Base-by-base conservation (phyloP, 2,329 filamentous ascomycete species). In the Whalleya microplaca region DNA sequence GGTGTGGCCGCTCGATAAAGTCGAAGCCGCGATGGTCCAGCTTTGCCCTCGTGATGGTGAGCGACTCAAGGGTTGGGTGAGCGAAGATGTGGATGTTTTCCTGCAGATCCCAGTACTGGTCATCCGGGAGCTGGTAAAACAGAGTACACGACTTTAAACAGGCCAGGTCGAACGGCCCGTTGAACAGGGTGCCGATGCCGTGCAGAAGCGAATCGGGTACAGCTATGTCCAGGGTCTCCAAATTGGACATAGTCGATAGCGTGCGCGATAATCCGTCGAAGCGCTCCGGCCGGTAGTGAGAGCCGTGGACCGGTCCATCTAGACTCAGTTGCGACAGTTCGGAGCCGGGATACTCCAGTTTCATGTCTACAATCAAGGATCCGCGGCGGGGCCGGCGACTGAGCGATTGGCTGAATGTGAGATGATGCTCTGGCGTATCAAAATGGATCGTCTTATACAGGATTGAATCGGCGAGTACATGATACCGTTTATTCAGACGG, bases 11-110 rank as follows among this genome's bases (percentile, higher is more conserved):
- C 66, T 81, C 78, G 9, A 79, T 75, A 18, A 73, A 69, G 55
- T 81, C 78, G 45, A 81, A 81, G 2, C 78, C 78, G 0, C 73
- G 73, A 52, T 80, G 69, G 50, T 79, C 78, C 2, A 81, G 71
- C 58, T 73, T 76, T 10, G 79, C 79, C n/a, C 74, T 67, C 45
- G 70, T 71, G 47, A 81, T 77, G 45, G 73, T 72, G 2, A 81
- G 73, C 4, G 69, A 73, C 62, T 81, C 78, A 19, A 81, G 73
- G 0, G 78, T 78, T 0, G 79, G 79, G 47, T 81, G 79, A 2
- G 76, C 71, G 56, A 81, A 81, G 48, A 81, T 79, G 68, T 81
- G 77, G 45, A 81, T 80, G 61, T 80, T 81, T 56, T 80, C 78
- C 55, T 76, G 78, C 41, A 81, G 71, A 61, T 81, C 78, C 79